Base-by-base conservation (phyloP, 768 basidiomycete genomes). In the Lactifluus hygrophoroides region DNA sequence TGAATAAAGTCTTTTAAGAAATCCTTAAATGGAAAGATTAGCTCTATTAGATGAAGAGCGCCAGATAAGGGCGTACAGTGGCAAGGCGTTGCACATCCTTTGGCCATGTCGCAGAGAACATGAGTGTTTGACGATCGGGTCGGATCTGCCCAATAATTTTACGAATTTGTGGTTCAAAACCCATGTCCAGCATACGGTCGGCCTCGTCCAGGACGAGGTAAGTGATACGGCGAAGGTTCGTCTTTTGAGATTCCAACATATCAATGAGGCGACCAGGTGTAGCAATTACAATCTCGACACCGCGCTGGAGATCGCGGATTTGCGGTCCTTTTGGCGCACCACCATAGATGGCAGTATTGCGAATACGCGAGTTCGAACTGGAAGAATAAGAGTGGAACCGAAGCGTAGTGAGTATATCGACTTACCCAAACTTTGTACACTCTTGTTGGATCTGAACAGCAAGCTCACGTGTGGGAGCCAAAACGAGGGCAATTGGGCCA, bases 131-230 rank as follows among this genome's bases (percentile, higher is more conserved):
- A 67, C 96, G 84, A 76, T 99, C 96, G 43, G 96, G 96, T 40
- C 96, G 85, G 68, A 99, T 94, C 73, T 99, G 96, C 65, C 86
- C 78, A 65, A 98, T 90, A 64, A 99, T 97, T 76, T 98, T 98
- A 69, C 94, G 82, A 70, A 99, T 98, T 72, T 99, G 96, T 53
- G 96, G 96, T 75, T 99, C 96, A 76, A 99, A 99, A 79, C 96
- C 96, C 96, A 99, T 99, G 77, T 99, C 96, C 63, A 99, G 81
- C 96, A 99, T 99, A 69, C 96, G 91, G 77, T 99, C 96, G 45
- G 96, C 96, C 73, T 99, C 96, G 69, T 99, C 96, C 85, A 99
- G 90, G 69, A 99, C 96, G 40, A 99, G 81, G 73, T 98, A 99
- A 21, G 96, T 99, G 56, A 99, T 80, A 42, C 96, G 86, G 57